Percentiles rank a stretch among this genome's conserved stretches.
Conservation (phyloP, 768 basidiomycete species). For the Russula earlei region DNA sequence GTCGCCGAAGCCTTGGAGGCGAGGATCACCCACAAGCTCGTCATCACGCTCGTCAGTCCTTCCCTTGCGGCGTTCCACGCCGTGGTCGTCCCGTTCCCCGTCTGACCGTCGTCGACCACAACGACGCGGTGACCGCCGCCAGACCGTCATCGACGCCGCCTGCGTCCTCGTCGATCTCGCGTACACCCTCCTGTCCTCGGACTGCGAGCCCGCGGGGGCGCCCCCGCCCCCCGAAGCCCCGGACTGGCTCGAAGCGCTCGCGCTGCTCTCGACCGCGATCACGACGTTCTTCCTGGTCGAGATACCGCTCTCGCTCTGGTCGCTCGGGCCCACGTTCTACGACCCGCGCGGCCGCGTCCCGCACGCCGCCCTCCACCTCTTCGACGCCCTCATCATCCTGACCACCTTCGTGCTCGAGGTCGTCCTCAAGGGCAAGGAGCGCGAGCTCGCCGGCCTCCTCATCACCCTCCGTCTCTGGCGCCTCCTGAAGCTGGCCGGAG, state of each 20-base stretch:
- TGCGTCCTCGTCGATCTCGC: conserved; percentile 68
- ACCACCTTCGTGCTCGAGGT: conserved; percentile 69
- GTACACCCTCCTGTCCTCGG: conserved; percentile 52
- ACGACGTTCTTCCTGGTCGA: conserved; percentile 68
- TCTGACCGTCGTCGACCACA: too few relatives aligned
- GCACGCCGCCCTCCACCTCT: conserved; percentile 58
- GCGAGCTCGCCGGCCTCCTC: conserved; percentile 62
- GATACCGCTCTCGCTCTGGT: conserved; percentile 62
- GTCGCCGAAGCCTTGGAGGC: conserved; percentile 13
- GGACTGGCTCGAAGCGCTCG: conserved; percentile 52
- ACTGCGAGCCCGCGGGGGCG: conserved; percentile 36
- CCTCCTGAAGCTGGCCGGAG: conserved; percentile 64
- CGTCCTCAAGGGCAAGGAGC: conserved; percentile 53
- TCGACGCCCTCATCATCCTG: conserved; percentile 63
- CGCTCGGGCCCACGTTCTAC: conserved; percentile 53
- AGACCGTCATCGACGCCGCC: conserved; percentile 55
- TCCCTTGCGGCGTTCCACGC: background rate
- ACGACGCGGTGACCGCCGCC: too few relatives aligned
- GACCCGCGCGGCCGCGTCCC: conserved; percentile 47
- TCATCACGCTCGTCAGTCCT: conserved; percentile 16
- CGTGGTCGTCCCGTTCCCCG: background rate
- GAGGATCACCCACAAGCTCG: conserved; percentile 11
- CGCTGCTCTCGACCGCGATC: conserved; percentile 55
- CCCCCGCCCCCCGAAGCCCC: conserved; percentile 33
- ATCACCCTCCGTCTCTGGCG: conserved; percentile 74